Evolutionary conservation across 1,284 basidiomycete genomes (phyloP), one percentile per base, ranked within the genome.

Genomic region (Malassezia sympodialis): DNA sequence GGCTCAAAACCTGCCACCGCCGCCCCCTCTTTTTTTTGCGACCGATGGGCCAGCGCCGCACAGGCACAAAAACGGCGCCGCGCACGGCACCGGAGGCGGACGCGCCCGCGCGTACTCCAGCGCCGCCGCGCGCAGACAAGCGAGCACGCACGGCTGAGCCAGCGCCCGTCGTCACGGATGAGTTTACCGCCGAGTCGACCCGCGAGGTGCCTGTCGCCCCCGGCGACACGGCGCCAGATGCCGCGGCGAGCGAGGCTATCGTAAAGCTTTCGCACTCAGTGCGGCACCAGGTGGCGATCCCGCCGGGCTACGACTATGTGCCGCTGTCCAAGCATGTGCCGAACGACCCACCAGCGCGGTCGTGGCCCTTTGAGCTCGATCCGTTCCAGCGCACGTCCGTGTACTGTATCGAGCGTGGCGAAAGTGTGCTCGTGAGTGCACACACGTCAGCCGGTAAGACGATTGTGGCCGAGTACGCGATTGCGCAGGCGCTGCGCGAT

Each of bases 371-470:
- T 79, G 86, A 84, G 45, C 82, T 99, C 53, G 94, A 99, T 78
- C 94, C 94, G 21, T 99, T 99, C 79, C 94, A 99, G 75, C 82
- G 85, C 73, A 90, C 96, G 46, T 89, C 93, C 1, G 85, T 96
- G 15, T 82, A 87, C 62, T 91, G 89, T 50, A 98, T 99, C 56
- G 90, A 99, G 76, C 81, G 94, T 30, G 91, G 91, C 75, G 94
- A 99, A 78, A 90, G 87, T 68, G 94, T 98, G 3, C 80, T 99
- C 45, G 94, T 99, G 1, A 96, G 91, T n/a, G 93, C 93, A 0
- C 93, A 98, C 78, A 98, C 93, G 1, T 91, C 88, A 76, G 93
- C 93, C 15, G 93, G 93, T 66, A 96, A 98, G 78, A 96, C 93
- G 2, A 91, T 96, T 52, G 93, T 98, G 51, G 94, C 94, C 51